Evolutionary conservation across 441 rosid species (phyloP).

Genomic region (Syzygium syzygioides): DNA sequence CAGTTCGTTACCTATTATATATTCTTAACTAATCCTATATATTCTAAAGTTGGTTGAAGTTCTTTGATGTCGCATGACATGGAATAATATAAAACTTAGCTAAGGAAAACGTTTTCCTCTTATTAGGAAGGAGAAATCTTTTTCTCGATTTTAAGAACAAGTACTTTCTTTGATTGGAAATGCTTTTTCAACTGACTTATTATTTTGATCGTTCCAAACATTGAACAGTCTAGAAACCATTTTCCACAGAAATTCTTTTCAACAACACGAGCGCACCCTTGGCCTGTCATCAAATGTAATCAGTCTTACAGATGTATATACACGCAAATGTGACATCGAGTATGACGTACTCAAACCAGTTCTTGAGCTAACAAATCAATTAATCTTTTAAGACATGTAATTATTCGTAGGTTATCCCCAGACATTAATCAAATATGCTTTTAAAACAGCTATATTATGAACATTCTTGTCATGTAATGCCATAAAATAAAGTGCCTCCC

Average conservation of each 20-base stretch:
- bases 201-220: no score
- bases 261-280: no score
- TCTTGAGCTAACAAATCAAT: not conserved
- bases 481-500: not conserved
- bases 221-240: no score
- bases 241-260: no score
- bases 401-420: no score
- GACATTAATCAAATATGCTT: no score
- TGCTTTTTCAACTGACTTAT: not conserved
- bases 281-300: not conserved
- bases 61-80: not conserved
- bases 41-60: not conserved
- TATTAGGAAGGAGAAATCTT: not conserved
- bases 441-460: no score
- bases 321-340: not conserved
- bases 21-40: no score
- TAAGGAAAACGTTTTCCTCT: not conserved
- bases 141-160: not conserved
- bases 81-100: not conserved
- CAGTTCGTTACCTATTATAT: not conserved
- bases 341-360: not conserved
- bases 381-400: no score
- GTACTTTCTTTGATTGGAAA: not conserved
- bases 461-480: not conserved
- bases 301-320: no score